phyloP scores from a whole-genome alignment of 2,329 filamentous ascomycete species.

The Fusarium sp. region DNA sequence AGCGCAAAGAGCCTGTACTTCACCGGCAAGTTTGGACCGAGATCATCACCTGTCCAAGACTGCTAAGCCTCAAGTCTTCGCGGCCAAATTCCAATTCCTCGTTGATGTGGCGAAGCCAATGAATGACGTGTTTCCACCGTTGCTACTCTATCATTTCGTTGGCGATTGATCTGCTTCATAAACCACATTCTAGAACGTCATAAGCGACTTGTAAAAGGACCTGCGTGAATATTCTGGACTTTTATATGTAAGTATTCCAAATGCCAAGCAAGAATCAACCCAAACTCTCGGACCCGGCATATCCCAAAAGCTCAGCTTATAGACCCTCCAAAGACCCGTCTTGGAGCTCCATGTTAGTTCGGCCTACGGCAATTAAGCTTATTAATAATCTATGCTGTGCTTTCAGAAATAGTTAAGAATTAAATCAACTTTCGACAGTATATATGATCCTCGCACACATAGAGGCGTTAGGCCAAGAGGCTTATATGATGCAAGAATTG shows the following conservation, averaged over 20 bases:
- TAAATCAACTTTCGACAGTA: background rate
- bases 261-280: background rate
- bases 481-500: background rate
- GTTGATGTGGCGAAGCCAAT: conserved; percentile 3
- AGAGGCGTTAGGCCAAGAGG: background rate
- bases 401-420: background rate
- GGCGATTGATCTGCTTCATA: background rate
- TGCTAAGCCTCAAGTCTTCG: conserved; percentile 32
- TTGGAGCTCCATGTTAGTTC: background rate
- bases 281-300: background rate
- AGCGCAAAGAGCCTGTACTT: background rate
- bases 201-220: background rate
- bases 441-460: background rate
- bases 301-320: background rate
- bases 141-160: background rate
- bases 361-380: background rate
- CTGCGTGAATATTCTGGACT: background rate
- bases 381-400: background rate
- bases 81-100: conserved; percentile 18
- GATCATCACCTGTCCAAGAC: conserved; percentile 7
- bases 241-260: background rate
- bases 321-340: background rate
- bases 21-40: background rate
- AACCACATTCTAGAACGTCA: conserved; percentile 14
- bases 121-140: conserved; percentile 20